phyloP scores from a whole-genome alignment of 2,329 filamentous ascomycete genomes.

The Pseudogymnoascus destructans region DNA sequence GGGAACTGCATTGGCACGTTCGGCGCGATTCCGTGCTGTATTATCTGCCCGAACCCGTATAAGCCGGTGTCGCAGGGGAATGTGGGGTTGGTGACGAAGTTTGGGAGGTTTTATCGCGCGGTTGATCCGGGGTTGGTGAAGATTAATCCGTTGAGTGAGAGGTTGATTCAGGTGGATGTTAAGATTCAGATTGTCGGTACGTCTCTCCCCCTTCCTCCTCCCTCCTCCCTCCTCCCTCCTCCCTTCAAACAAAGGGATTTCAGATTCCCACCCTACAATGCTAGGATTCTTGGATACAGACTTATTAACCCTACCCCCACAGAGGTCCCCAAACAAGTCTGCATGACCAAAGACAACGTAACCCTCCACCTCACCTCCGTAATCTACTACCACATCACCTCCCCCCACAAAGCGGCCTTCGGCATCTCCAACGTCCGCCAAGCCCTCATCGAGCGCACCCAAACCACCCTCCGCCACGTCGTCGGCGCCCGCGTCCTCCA shows the following conservation, averaged over 20 bases:
- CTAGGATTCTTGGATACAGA: no score
- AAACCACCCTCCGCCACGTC: slow-evolving; percentile 93
- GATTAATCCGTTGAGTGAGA: slow-evolving; percentile 90
- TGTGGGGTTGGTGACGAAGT: slow-evolving; percentile 90
- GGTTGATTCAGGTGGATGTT: slow-evolving; percentile 83
- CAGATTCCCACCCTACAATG: no score
- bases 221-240: background rate
- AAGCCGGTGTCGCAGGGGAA: slow-evolving; percentile 86
- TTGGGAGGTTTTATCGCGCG: slow-evolving; percentile 86
- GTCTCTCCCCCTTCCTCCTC: slow-evolving; percentile 17
- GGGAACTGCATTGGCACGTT: slow-evolving; percentile 63
- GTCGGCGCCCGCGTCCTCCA: slow-evolving; percentile 91
- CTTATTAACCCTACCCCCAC: slow-evolving; percentile 9
- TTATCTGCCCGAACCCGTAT: slow-evolving; percentile 90
- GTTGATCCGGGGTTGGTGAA: slow-evolving; percentile 95
- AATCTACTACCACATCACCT: slow-evolving; percentile 97
- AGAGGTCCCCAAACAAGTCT: slow-evolving; percentile 89
- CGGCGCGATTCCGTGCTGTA: slow-evolving; percentile 82
- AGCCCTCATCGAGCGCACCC: slow-evolving; percentile 93
- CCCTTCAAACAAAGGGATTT: slow-evolving; percentile 13
- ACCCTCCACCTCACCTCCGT: slow-evolving; percentile 87
- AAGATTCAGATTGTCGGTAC: slow-evolving; percentile 88
- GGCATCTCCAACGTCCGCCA: slow-evolving; percentile 90
- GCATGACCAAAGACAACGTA: slow-evolving; percentile 99
- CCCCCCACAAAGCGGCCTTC: slow-evolving; percentile 92